Conservation (phyloP, 2,329 filamentous ascomycete species). For the Claviceps capensis region DNA sequence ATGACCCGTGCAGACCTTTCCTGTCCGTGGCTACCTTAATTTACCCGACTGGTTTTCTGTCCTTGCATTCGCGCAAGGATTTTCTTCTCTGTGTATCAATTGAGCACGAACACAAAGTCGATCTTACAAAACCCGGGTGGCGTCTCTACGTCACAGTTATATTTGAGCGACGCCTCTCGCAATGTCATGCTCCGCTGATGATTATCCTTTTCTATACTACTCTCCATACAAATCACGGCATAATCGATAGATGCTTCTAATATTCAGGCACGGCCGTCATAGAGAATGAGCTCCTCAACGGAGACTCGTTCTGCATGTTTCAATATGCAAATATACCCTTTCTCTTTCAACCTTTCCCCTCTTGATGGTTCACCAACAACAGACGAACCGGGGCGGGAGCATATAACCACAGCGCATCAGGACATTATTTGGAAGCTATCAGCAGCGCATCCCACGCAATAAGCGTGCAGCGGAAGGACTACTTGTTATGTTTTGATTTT, state of each 20-base stretch:
- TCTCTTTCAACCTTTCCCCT: background rate
- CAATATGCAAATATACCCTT: background rate
- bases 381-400: background rate
- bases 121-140: background rate
- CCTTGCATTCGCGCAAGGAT: background rate
- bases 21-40: background rate
- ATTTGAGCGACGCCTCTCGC: too few species aligned
- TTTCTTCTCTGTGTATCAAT: background rate
- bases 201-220: background rate
- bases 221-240: constrained; percentile 3
- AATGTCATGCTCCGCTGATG: constrained; percentile 2
- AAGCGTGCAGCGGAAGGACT: too few species aligned
- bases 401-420: too few species aligned
- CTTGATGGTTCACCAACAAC: background rate
- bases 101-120: background rate
- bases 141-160: background rate
- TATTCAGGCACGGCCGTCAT: constrained; percentile 1
- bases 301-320: constrained; percentile 1
- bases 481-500: too few species aligned
- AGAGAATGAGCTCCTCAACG: constrained; percentile 1
- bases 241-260: constrained; percentile 5
- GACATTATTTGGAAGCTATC: too few species aligned
- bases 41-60: background rate
- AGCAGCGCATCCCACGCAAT: too few species aligned
- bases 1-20: background rate